A percentile compares a stretch with the other conserved stretches of the same genome.
These are phyloP conservation scores for Vitis rupestris DNA, from an alignment of 164 flowering plant species.

Conservation along the genomic window DNA sequence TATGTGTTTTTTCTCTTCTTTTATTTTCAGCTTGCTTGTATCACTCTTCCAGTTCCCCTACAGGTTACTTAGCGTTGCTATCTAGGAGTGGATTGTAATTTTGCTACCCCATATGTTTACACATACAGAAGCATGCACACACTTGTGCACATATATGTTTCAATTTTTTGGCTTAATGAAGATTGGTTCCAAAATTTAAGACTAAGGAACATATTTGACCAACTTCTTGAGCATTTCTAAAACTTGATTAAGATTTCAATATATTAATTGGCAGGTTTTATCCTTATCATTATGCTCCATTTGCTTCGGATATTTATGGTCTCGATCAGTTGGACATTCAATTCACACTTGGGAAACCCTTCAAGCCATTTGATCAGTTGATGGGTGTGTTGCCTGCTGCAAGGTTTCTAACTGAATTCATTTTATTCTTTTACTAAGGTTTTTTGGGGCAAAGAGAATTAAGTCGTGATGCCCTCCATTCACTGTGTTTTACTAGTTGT, in stretches of 20 bases:
- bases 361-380: conserved; percentile 64
- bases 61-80: too few relatives aligned
- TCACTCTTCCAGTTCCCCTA: not conserved
- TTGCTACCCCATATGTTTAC: too few relatives aligned
- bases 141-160: too few relatives aligned
- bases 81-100: too few relatives aligned
- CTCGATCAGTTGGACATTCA: conserved; percentile 35
- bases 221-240: not conserved
- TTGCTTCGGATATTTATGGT: conserved; percentile 59
- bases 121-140: too few relatives aligned
- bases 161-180: too few relatives aligned
- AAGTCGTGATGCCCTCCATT: too few relatives aligned
- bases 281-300: conserved; percentile 73
- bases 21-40: not conserved
- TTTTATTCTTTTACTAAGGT: not conserved
- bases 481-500: too few relatives aligned
- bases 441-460: not conserved
- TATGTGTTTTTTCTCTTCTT: conserved; percentile 18
- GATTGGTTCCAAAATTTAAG: too few relatives aligned
- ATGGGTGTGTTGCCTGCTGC: conserved; percentile 67
- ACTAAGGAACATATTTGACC: too few relatives aligned
- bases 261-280: conserved; percentile 47
- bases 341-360: conserved; percentile 54
- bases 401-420: conserved; percentile 32
- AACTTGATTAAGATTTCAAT: not conserved